phyloP scores from a whole-genome alignment of 495 filamentous ascomycete genomes.

The Aspergillus bridgeri region DNA sequence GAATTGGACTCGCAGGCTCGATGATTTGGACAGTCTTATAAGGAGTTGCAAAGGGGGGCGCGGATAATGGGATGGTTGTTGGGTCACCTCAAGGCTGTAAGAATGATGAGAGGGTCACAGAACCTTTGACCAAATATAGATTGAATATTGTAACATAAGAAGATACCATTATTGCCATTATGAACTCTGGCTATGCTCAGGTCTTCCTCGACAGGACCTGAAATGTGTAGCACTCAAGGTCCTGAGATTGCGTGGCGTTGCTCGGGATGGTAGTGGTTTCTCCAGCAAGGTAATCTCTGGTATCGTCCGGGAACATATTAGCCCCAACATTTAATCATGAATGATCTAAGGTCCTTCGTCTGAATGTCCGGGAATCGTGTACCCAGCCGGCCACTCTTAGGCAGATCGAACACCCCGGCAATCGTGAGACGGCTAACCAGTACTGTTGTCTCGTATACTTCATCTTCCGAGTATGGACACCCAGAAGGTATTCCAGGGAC shows the following conservation, averaged over 20 bases:
- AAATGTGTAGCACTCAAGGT: background rate
- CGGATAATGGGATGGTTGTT: background rate
- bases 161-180: background rate
- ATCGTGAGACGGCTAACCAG: conserved; percentile 35
- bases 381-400: conserved; percentile 25
- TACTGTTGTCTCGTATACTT: conserved; percentile 28
- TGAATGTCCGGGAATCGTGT: conserved; percentile 25
- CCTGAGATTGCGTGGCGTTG: too few species aligned
- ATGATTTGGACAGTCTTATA: background rate
- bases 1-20: background rate
- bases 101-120: too few species aligned
- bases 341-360: conserved; percentile 26
- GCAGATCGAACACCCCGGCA: conserved; percentile 30
- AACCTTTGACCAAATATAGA: too few species aligned
- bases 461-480: conserved; percentile 21
- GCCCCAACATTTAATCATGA: conserved; percentile 27
- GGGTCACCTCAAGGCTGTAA: too few species aligned
- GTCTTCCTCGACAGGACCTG: background rate
- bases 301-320: too few species aligned
- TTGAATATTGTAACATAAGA: background rate
- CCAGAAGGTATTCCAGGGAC: conserved; percentile 37
- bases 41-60: too few species aligned
- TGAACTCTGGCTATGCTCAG: background rate
- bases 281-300: too few species aligned
- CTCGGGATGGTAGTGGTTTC: too few species aligned